Conservation (phyloP, 208 protist genomes). For the Leishmania amazonensis region DNA sequence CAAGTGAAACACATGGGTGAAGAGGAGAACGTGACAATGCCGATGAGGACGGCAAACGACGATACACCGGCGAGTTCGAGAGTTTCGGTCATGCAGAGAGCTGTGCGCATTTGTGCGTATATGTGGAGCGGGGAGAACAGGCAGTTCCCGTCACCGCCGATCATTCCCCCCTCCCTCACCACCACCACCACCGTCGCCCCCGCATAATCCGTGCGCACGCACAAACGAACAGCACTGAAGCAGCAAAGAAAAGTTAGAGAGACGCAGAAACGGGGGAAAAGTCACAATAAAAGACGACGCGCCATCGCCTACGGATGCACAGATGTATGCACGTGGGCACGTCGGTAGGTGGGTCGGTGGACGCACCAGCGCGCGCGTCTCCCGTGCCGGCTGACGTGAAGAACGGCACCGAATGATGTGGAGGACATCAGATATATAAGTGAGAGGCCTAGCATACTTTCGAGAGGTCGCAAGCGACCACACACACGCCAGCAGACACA, state of each 20-base stretch:
- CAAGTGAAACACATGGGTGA: background rate
- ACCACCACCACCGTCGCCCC: too few relatives aligned
- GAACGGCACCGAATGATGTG: background rate
- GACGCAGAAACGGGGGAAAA: background rate
- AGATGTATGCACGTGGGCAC: background rate
- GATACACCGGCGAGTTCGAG: background rate
- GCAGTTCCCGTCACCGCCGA: too few relatives aligned
- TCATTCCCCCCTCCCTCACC: background rate
- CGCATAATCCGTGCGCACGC: background rate
- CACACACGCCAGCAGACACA: too few relatives aligned
- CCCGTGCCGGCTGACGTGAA: background rate
- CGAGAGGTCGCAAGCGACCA: background rate
- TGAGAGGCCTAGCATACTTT: background rate
- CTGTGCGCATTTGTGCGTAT: background rate
- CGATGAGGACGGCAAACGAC: background rate
- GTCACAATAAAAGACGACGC: background rate
- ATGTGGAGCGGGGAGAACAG: background rate
- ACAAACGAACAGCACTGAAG: background rate
- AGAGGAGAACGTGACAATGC: background rate
- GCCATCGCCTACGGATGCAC: background rate
- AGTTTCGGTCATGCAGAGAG: background rate
- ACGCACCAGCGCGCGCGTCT: background rate
- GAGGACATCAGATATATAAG: background rate
- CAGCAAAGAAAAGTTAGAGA: background rate
- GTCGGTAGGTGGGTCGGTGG: background rate